phyloP scores from a whole-genome alignment of 768 basidiomycete species.

The Agrocybe praecox region DNA sequence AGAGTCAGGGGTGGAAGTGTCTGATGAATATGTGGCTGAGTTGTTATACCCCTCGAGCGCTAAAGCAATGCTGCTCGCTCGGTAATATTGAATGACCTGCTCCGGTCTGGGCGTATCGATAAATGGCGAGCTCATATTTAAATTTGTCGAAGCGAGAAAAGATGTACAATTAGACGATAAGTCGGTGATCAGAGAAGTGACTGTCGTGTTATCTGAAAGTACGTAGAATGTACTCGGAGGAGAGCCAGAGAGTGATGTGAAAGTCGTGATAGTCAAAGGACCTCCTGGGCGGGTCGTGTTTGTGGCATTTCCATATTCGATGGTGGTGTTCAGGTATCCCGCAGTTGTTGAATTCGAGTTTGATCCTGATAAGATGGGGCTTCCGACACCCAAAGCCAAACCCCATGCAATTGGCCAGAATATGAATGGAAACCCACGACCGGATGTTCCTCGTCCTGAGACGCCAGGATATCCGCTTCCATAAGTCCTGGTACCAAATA shows the following conservation, averaged over 20 bases:
- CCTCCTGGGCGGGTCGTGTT: constrained; percentile 53
- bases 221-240: background rate
- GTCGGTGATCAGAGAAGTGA: background rate
- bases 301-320: constrained; percentile 46
- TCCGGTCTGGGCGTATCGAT: constrained; percentile 31
- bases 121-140: background rate
- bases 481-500: background rate
- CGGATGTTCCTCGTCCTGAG: background rate
- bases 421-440: background rate
- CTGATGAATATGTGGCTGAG: constrained; percentile 42
- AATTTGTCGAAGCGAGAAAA: background rate
- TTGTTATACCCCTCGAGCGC: constrained; percentile 65
- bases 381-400: background rate
- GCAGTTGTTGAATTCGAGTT: background rate
- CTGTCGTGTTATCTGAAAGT: background rate
- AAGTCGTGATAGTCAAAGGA: constrained; percentile 35
- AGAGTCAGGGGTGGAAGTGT: constrained; percentile 29
- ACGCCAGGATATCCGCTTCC: background rate
- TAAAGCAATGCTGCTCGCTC: constrained; percentile 55
- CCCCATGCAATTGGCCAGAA: constrained; percentile 6
- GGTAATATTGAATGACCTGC: constrained; percentile 60
- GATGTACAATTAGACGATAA: background rate
- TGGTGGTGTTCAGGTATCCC: background rate
- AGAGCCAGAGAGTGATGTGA: constrained; percentile 35
- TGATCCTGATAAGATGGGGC: background rate